Percentiles rank a stretch among this genome's conserved stretches.
phyloP scores from a whole-genome alignment of 78 protist genomes.

The Dictyostelium intermedium region DNA sequence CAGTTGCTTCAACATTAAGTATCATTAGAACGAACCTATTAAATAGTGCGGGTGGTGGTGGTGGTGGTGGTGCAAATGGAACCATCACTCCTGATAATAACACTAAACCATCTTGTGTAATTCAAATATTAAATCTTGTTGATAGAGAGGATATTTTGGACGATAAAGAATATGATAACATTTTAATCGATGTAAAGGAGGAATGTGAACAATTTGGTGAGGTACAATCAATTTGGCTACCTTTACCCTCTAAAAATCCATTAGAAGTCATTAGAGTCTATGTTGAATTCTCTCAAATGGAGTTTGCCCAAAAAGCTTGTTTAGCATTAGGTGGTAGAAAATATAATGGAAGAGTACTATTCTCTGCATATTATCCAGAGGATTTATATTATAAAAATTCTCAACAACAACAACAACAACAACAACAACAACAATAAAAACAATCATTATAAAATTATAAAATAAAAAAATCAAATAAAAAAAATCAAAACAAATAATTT shows the following conservation, averaged over 20 bases:
- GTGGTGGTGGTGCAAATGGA: neutral
- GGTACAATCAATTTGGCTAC: slow-evolving; percentile 34
- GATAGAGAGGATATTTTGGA: slow-evolving; percentile 74
- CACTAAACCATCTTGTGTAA: slow-evolving; percentile 54
- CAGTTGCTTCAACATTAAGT: slow-evolving; percentile 48
- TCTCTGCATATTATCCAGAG: slow-evolving; percentile 72
- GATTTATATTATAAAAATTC: slow-evolving; percentile 44
- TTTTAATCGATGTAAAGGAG: slow-evolving; percentile 54
- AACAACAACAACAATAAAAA: neutral
- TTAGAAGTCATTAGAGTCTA: slow-evolving; percentile 28
- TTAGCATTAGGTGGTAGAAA: slow-evolving; percentile 59
- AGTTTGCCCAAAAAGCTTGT: slow-evolving; percentile 70
- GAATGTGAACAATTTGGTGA: slow-evolving; percentile 73
- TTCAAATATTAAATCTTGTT: slow-evolving; percentile 67
- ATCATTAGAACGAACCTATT: neutral
- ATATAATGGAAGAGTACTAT: slow-evolving; percentile 56
- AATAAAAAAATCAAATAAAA: neutral
- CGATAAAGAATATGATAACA: slow-evolving; percentile 54
- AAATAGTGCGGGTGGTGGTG: neutral
- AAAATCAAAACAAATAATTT: neutral
- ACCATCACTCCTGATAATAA: neutral
- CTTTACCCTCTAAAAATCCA: slow-evolving; percentile 41
- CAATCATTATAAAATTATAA: neutral
- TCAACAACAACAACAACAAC: slow-evolving; percentile 4
- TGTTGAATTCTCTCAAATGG: slow-evolving; percentile 31